phyloP scores from a whole-genome alignment of 1,139 yeast species.

The Hyphopichia khmerensis region DNA sequence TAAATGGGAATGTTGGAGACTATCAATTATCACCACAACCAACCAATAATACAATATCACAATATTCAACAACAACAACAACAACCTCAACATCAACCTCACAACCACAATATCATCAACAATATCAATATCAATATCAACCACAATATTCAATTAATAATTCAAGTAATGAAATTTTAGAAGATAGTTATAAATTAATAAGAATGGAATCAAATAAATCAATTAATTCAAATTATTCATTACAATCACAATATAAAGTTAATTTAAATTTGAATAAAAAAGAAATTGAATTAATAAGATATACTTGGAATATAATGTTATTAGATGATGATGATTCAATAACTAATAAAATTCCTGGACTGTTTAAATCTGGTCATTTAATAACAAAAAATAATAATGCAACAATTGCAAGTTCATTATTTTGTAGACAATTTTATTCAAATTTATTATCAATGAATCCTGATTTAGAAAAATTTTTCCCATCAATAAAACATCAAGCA shows the following conservation, averaged over 20 bases:
- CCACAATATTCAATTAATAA: not conserved
- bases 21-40: not conserved
- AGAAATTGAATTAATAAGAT: slow-evolving; percentile 42
- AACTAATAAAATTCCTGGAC: slow-evolving; percentile 26
- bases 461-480: slow-evolving; percentile 54
- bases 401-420: slow-evolving; percentile 46
- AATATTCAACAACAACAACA: too few relatives aligned
- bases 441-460: slow-evolving; percentile 57
- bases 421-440: slow-evolving; percentile 63
- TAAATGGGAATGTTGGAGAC: too few relatives aligned
- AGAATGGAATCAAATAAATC: slow-evolving; percentile 50
- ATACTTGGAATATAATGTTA: slow-evolving; percentile 46
- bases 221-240: slow-evolving; percentile 28
- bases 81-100: slow-evolving; percentile 2
- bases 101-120: not conserved
- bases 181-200: slow-evolving; percentile 33
- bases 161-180: not conserved
- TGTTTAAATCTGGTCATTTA: slow-evolving; percentile 8
- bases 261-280: slow-evolving; percentile 25
- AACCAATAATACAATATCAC: not conserved
- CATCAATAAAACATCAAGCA: slow-evolving; percentile 70
- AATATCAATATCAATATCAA: not conserved
- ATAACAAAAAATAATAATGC: slow-evolving; percentile 18
- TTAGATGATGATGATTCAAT: slow-evolving; percentile 30
- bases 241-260: slow-evolving; percentile 26